phyloP scores from a whole-genome alignment of 2,329 filamentous ascomycete species.

The Ophiostoma ulmi region DNA sequence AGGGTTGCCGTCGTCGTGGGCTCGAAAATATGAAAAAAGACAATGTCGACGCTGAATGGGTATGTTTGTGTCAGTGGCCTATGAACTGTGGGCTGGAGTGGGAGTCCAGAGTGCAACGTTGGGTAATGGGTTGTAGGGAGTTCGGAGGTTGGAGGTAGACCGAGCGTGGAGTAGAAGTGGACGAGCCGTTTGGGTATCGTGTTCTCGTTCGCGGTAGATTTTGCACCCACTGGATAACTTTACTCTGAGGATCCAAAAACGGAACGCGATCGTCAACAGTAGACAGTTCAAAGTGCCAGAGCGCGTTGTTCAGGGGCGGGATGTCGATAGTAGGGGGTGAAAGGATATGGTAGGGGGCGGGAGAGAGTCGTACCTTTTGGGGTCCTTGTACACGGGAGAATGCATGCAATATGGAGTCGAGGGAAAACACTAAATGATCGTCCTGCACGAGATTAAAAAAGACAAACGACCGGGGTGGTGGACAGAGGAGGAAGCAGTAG shows the following conservation, averaged over 20 bases:
- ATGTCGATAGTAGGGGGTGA: not conserved
- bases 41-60: not conserved
- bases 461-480: slow-evolving; percentile 11
- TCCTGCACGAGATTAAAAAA: slow-evolving; percentile 14
- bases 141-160: not conserved
- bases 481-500: not conserved
- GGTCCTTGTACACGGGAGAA: slow-evolving; percentile 2
- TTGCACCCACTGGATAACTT: not conserved
- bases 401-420: slow-evolving; percentile 14
- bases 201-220: not conserved
- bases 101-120: slow-evolving; percentile 11
- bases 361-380: slow-evolving; percentile 1
- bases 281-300: not conserved
- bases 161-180: slow-evolving; percentile 1
- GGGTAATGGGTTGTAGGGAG: not conserved
- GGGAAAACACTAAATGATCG: slow-evolving; percentile 13
- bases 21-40: not conserved
- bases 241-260: no score
- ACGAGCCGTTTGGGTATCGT: slow-evolving; percentile 7
- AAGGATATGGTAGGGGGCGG: slow-evolving; percentile 5
- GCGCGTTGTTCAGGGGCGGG: slow-evolving; percentile 21
- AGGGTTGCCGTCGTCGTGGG: slow-evolving; percentile 8
- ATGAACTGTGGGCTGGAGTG: not conserved
- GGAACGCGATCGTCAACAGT: no score
- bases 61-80: not conserved